Evolutionary conservation across 1,139 yeast species (phyloP).

Genomic region (Torulaspora globosa): DNA sequence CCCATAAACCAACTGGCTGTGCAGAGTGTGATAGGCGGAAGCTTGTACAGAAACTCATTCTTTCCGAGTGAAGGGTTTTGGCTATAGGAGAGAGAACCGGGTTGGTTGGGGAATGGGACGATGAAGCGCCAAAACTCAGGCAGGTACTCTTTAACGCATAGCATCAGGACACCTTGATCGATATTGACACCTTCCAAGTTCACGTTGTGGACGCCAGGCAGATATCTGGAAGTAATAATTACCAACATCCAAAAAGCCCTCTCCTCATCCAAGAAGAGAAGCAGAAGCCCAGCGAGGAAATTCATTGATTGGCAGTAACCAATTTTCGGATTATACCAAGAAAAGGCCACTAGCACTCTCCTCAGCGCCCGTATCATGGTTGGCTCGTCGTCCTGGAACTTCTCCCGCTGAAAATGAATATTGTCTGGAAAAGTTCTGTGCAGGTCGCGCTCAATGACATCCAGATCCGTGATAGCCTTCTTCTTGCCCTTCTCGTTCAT

Average conservation of each 20-base stretch:
- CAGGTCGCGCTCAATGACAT: slow-evolving; percentile 88
- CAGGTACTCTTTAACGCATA: slow-evolving; percentile 75
- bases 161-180: slow-evolving; percentile 91
- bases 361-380: slow-evolving; percentile 67
- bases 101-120: slow-evolving; percentile 29
- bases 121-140: slow-evolving; percentile 73
- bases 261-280: slow-evolving; percentile 85
- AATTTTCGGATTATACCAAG: slow-evolving; percentile 80
- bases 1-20: slow-evolving; percentile 99
- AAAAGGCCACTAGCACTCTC: slow-evolving; percentile 77
- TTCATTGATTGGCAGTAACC: slow-evolving; percentile 96
- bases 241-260: slow-evolving; percentile 94
- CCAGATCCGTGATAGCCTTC: slow-evolving; percentile 56
- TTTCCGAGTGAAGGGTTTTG: slow-evolving; percentile 23
- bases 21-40: slow-evolving; percentile 89
- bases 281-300: slow-evolving; percentile 79
- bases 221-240: slow-evolving; percentile 73
- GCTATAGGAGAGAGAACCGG: slow-evolving; percentile 1
- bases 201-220: slow-evolving; percentile 90
- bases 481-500: slow-evolving; percentile 19
- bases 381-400: slow-evolving; percentile 46
- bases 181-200: slow-evolving; percentile 90
- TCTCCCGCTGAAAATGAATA: slow-evolving; percentile 55
- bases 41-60: slow-evolving; percentile 63
- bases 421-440: slow-evolving; percentile 95